These are phyloP conservation scores for Boletus eberwhitei DNA, from an alignment of 768 basidiomycete genomes.

Conservation along the genomic window DNA sequence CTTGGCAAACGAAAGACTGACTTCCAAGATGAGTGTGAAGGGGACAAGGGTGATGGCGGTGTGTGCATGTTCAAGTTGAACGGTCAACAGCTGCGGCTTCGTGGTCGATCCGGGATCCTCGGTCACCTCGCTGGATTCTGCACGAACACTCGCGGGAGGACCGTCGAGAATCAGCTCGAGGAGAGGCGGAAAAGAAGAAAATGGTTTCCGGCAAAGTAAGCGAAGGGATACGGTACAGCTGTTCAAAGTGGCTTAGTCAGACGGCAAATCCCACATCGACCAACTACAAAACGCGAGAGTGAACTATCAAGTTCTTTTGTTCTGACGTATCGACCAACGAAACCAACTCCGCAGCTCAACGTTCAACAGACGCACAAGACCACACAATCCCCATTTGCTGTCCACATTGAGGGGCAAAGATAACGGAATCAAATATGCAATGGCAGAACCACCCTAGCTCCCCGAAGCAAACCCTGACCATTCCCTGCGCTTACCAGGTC, in stretches of 20 bases:
- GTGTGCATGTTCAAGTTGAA: conserved; percentile 23
- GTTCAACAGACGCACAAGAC: not conserved
- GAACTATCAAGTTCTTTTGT: too few species aligned
- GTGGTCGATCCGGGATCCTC: conserved; percentile 25
- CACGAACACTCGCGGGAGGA: conserved; percentile 10
- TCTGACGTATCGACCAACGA: not conserved
- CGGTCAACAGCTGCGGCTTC: conserved; percentile 6
- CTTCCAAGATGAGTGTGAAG: conserved; percentile 52
- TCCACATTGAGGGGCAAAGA: not conserved
- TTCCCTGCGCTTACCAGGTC: too few species aligned
- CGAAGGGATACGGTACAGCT: not conserved
- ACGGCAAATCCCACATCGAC: conserved; percentile 21
- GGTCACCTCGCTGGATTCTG: conserved; percentile 10
- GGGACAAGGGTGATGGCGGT: conserved; percentile 20
- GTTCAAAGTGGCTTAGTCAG: conserved; percentile 27
- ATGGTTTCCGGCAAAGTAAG: conserved; percentile 16
- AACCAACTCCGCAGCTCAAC: not conserved
- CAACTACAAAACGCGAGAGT: too few species aligned
- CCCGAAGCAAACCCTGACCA: too few species aligned
- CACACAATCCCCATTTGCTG: not conserved
- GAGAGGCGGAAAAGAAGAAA: conserved; percentile 16
- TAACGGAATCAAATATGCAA: not conserved
- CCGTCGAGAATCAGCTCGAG: not conserved
- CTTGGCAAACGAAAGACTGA: conserved; percentile 69
- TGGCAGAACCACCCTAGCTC: not conserved